A percentile compares a stretch with the other conserved stretches of the same genome.
Evolutionary conservation across 306 rosid genomes (phyloP).

Genomic region (Macrotyloma uniflorum): DNA sequence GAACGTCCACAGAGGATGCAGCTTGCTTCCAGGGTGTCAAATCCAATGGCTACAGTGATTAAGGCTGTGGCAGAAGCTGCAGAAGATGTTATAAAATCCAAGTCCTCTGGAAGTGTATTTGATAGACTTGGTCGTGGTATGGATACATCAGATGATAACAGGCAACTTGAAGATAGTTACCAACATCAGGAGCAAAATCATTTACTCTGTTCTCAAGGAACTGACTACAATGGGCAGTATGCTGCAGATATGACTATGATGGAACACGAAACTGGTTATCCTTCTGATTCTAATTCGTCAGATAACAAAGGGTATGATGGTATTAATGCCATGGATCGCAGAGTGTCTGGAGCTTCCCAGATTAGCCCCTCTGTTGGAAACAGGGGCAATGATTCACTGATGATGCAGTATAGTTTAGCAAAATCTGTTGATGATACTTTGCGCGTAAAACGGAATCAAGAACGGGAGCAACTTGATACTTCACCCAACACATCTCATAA

Average conservation of each 20-base stretch:
- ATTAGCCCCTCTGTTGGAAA: slow-evolving; percentile 55
- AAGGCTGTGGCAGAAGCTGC: slow-evolving; percentile 96
- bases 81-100: slow-evolving; percentile 75
- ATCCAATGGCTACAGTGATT: slow-evolving; percentile 83
- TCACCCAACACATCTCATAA: slow-evolving; percentile 60
- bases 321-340: slow-evolving; percentile 45
- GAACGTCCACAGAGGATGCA: slow-evolving; percentile 59
- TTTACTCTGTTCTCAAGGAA: slow-evolving; percentile 43
- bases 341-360: slow-evolving; percentile 58
- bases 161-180: slow-evolving; percentile 53
- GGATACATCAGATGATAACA: slow-evolving; percentile 44
- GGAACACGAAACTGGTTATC: slow-evolving; percentile 61
- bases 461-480: slow-evolving; percentile 53
- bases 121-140: slow-evolving; percentile 79
- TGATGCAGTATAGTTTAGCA: slow-evolving; percentile 55
- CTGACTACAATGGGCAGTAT: slow-evolving; percentile 52
- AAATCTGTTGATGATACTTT: slow-evolving; percentile 51
- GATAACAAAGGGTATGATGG: slow-evolving; percentile 71
- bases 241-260: slow-evolving; percentile 45
- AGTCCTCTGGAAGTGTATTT: slow-evolving; percentile 82
- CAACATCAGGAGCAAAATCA: slow-evolving; percentile 51
- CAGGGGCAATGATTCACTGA: slow-evolving; percentile 53
- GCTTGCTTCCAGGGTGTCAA: slow-evolving; percentile 63
- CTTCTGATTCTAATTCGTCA: slow-evolving; percentile 67
- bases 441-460: slow-evolving; percentile 45